phyloP scores from a whole-genome alignment of 257 asterid species.

The Solanum pimpinellifolium region DNA sequence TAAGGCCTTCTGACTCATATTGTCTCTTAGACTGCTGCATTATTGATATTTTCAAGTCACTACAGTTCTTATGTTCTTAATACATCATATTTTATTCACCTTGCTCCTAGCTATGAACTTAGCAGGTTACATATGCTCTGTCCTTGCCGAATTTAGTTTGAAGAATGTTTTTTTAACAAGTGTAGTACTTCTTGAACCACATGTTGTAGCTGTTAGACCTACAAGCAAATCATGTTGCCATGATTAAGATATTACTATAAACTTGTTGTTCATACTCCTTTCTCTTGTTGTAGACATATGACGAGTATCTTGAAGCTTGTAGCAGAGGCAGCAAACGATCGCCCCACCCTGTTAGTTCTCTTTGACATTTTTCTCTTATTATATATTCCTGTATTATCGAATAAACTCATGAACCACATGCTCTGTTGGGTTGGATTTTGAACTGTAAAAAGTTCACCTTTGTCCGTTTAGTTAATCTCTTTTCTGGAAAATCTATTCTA shows the following conservation, averaged over 20 bases:
- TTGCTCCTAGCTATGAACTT: neutral
- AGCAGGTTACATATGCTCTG: neutral
- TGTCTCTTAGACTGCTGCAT: neutral
- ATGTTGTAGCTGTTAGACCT: neutral
- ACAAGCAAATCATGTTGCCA: neutral
- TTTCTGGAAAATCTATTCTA: neutral
- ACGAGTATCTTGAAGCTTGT: constrained; percentile 87
- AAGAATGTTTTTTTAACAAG: neutral
- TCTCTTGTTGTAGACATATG: constrained; percentile 67
- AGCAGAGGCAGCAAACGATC: constrained; percentile 36
- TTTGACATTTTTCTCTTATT: neutral
- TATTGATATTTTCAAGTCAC: neutral
- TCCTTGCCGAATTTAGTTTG: neutral
- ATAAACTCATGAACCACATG: neutral
- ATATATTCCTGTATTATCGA: neutral
- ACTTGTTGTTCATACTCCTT: neutral
- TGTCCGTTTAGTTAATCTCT: neutral
- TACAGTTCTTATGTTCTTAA: neutral
- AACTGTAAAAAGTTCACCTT: neutral
- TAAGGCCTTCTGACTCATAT: neutral
- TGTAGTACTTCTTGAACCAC: neutral
- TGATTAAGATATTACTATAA: neutral
- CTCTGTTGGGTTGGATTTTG: neutral
- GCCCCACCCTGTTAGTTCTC: constrained; percentile 47
- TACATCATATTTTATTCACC: neutral